Evolutionary conservation across 768 basidiomycete genomes (phyloP).

Genomic region (Lactifluus rugatus): DNA sequence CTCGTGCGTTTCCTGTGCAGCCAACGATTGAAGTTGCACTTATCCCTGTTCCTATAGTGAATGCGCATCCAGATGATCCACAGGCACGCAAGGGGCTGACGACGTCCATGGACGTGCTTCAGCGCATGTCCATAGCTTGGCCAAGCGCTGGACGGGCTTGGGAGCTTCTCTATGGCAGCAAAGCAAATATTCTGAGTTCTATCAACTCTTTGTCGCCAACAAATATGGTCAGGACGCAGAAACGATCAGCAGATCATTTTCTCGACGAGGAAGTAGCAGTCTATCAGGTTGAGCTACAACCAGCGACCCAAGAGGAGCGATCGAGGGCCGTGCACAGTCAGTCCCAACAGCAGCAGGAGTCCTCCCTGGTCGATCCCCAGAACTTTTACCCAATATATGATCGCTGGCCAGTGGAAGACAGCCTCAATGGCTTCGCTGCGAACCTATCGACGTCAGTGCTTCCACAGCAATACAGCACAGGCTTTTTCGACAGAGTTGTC

Average conservation of each 20-base stretch:
- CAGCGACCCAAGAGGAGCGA: conserved; percentile 1
- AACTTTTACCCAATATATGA: conserved; percentile 32
- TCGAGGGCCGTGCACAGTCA: conserved; percentile 18
- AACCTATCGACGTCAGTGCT: conserved; percentile 62
- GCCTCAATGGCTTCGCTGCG: conserved; percentile 28
- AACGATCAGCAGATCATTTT: conserved; percentile 51
- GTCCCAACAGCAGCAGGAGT: conserved; percentile 9
- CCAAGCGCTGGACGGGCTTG: conserved; percentile 66
- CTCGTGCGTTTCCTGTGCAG: conserved; percentile 36
- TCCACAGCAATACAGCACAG: conserved; percentile 68
- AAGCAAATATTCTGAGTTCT: conserved; percentile 27
- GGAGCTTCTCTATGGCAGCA: conserved; percentile 60
- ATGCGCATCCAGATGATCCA: conserved; percentile 54
- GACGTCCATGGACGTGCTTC: conserved; percentile 58
- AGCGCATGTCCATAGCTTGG: conserved; percentile 61
- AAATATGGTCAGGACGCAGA: conserved; percentile 32
- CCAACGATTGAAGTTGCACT: neutral
- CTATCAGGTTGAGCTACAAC: conserved; percentile 3
- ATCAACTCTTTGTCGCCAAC: neutral
- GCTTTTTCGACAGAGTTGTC: conserved; percentile 44
- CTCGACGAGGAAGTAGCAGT: conserved; percentile 19
- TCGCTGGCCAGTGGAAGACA: conserved; percentile 34
- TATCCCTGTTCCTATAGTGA: conserved; percentile 34
- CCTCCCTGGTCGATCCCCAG: conserved; percentile 2
- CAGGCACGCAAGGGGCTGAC: conserved; percentile 55